Evolutionary conservation across 2,329 filamentous ascomycete species (phyloP), one percentile per base, ranked within the genome.

Genomic region (Bipolaris oryzae): DNA sequence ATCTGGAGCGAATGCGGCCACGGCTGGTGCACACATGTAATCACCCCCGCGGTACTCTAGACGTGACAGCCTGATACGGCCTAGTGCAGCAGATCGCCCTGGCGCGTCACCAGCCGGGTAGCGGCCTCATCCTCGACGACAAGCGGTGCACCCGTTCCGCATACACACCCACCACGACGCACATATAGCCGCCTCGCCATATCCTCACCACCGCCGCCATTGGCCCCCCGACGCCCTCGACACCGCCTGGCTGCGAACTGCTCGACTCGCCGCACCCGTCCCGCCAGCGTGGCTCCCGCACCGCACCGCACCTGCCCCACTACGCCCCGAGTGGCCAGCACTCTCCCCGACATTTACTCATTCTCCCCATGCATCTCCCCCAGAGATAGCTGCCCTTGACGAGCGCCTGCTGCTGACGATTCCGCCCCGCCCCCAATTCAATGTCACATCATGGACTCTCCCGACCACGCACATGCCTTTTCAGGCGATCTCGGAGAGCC

Each of bases 391-490:
- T 41, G 34, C 44, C 46, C 25, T 41, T 25, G 9, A 35, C 52
- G 21, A 44, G 7, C 49, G 15, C 38, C 25, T 28, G 7, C 34
- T 15, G 13, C 16, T 34, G 9, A 28, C 25, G 31, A 31, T 20
- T 28, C 34, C 42, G 25, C 13, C 31, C 7, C 23, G 35, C 38
- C 15, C 52, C 47, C 10, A 41, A 50, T 53, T 56, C 68, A 67
- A 74, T 74, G 71, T 62, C 53, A 61, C 67, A 70, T 62, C 55
- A 75, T 75, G 73, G 74, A 76, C 52, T 67, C 71, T 35, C 64
- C 73, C 43, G 64, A 68, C 61, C 64, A 68, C 60, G 73, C 76
- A 53, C 70, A 71, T 65, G 70, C 65, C 69, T 70, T 65, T 69
- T 61, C 68, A 51, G 74, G 70, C 66, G 72, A 73, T 58, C 59